Conservation (phyloP, 2,329 filamentous ascomycete species). For the Arthrinium puccinioides region DNA sequence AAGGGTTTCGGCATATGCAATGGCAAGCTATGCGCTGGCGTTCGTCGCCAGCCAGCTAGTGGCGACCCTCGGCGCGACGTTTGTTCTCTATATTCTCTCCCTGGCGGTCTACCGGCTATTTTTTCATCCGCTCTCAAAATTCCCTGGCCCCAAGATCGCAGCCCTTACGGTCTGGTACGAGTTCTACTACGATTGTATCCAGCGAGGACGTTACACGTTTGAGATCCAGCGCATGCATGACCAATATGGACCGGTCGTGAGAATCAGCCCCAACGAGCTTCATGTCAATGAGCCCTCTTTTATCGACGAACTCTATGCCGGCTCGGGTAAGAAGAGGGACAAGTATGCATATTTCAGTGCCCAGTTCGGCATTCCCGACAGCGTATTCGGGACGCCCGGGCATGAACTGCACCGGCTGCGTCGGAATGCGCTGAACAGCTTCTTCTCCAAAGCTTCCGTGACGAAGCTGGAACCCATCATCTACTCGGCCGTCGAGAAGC, state of each 20-base stretch:
- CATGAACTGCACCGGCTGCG: conserved; percentile 26
- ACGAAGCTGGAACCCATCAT: conserved; percentile 10
- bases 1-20: no score
- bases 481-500: conserved; percentile 6
- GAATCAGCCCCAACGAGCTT: conserved; percentile 15
- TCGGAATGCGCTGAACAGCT: conserved; percentile 19
- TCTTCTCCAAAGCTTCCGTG: conserved; percentile 25
- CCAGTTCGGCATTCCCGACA: no score
- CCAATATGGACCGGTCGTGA: conserved; percentile 23
- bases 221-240: conserved; percentile 33
- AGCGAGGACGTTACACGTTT: conserved; percentile 33
- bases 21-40: no score
- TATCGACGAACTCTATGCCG: conserved; percentile 30
- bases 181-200: conserved; percentile 34
- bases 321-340: conserved; percentile 20
- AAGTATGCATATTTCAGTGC: conserved; percentile 14
- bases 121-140: conserved; percentile 29
- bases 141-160: conserved; percentile 31
- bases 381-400: conserved; percentile 11
- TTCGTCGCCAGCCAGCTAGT: no score
- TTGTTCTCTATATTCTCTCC: background rate
- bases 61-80: no score
- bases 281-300: conserved; percentile 19
- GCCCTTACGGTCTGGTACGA: conserved; percentile 32
- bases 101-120: conserved; percentile 18